Conservation (phyloP, 441 rosid species). For the Francoa sonchifolia region DNA sequence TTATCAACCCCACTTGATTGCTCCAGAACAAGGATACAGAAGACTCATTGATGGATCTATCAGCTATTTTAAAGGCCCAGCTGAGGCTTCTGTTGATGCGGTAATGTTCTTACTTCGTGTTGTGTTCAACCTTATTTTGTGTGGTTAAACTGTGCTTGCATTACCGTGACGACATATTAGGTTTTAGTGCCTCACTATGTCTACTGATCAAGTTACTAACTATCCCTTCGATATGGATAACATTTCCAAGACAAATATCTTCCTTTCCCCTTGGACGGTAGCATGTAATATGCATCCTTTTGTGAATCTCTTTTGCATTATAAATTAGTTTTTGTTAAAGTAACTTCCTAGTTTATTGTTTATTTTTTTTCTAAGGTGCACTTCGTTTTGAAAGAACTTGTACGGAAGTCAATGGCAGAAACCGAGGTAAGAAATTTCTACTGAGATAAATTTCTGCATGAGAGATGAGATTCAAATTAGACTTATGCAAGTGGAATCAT, state of each 20-base stretch:
- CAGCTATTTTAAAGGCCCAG: slow-evolving; percentile 92
- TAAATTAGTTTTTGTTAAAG: not conserved
- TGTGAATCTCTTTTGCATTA: no score
- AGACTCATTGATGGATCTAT: slow-evolving; percentile 96
- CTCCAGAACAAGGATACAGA: slow-evolving; percentile 98
- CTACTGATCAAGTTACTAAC: no score
- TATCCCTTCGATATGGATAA: no score
- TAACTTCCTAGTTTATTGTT: slow-evolving; percentile 1
- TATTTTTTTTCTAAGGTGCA: slow-evolving; percentile 53
- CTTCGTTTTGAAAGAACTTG: slow-evolving; percentile 88
- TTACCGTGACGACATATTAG: no score
- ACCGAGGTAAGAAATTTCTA: slow-evolving; percentile 55
- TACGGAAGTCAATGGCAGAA: slow-evolving; percentile 79
- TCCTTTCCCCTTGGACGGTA: no score
- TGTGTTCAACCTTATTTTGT: no score
- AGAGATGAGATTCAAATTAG: not conserved
- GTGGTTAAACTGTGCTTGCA: no score
- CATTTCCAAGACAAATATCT: no score
- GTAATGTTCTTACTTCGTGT: slow-evolving; percentile 37
- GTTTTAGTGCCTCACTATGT: no score
- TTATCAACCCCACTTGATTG: slow-evolving; percentile 98
- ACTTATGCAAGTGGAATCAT: no score
- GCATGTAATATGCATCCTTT: no score
- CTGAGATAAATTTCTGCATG: slow-evolving; percentile 3
- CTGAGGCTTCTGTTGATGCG: slow-evolving; percentile 96